These are phyloP conservation scores for Helicocarpus griseus DNA, from an alignment of 2,329 filamentous ascomycete species.

Conservation along the genomic window DNA sequence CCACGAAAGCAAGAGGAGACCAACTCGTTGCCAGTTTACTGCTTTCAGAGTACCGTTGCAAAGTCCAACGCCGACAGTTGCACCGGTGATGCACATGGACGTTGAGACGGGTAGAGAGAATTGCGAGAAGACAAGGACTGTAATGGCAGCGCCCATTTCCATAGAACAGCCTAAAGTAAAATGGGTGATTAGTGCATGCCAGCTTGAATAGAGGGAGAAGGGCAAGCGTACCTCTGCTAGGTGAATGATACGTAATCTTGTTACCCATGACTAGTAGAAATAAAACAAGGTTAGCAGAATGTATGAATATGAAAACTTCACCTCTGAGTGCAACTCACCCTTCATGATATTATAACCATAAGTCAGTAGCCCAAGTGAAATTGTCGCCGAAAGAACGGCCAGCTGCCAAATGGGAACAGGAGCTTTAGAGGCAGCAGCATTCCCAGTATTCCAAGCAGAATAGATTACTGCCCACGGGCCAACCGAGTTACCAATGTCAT, in stretches of 20 bases:
- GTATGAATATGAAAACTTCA: too few species aligned
- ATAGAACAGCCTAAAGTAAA: conserved; percentile 48
- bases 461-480: conserved; percentile 64
- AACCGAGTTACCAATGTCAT: conserved; percentile 64
- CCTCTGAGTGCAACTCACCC: too few species aligned
- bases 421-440: conserved; percentile 51
- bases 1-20: conserved; percentile 58
- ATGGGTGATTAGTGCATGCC: conserved; percentile 4
- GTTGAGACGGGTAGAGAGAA: conserved; percentile 67
- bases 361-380: conserved; percentile 59
- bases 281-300: not conserved
- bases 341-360: conserved; percentile 84
- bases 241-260: conserved; percentile 64
- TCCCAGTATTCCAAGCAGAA: conserved; percentile 55
- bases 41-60: conserved; percentile 64
- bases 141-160: conserved; percentile 72
- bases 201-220: not conserved
- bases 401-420: conserved; percentile 67
- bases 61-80: conserved; percentile 67
- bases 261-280: conserved; percentile 61
- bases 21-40: conserved; percentile 67
- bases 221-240: conserved; percentile 33
- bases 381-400: conserved; percentile 54
- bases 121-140: conserved; percentile 66
- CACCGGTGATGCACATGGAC: conserved; percentile 70